These are phyloP conservation scores for Boletus vinaceobasis DNA, from an alignment of 768 basidiomycete species.

Conservation along the genomic window DNA sequence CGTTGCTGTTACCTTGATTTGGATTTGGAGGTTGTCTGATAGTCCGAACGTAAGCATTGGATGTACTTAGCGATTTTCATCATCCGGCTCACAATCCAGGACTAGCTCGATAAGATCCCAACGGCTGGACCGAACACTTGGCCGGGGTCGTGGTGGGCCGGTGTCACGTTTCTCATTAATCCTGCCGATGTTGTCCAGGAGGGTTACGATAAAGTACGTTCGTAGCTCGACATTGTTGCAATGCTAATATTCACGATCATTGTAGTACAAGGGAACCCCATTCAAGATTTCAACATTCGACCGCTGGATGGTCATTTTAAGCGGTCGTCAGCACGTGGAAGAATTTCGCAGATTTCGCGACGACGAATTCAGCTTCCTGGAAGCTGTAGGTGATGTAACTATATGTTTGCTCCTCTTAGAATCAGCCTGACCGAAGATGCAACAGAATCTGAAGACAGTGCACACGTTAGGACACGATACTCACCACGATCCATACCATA, in stretches of 20 bases:
- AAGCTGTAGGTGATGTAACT: conserved; percentile 15
- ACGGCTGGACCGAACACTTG: conserved; percentile 26
- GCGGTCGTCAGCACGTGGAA: conserved; percentile 31
- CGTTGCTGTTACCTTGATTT: neutral
- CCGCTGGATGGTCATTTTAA: conserved; percentile 41
- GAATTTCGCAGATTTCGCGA: conserved; percentile 43
- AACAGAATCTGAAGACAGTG: conserved; percentile 36
- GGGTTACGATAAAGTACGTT: conserved; percentile 31
- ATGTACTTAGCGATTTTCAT: no score
- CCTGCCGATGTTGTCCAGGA: conserved; percentile 26
- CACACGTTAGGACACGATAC: conserved; percentile 37
- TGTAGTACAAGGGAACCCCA: conserved; percentile 26
- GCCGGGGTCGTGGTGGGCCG: conserved; percentile 28
- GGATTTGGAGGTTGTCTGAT: neutral
- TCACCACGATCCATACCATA: conserved; percentile 31
- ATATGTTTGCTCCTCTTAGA: neutral
- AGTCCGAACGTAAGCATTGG: conserved; percentile 4
- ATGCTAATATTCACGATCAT: neutral
- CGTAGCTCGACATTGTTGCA: no score
- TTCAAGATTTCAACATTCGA: conserved; percentile 31
- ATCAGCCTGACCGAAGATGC: neutral
- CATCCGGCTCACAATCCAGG: neutral
- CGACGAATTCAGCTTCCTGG: conserved; percentile 35
- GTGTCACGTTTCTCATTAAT: conserved; percentile 16
- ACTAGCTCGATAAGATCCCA: conserved; percentile 31